These are phyloP conservation scores for Eutypella sp. DNA, from an alignment of 2,329 filamentous ascomycete genomes.

Conservation along the genomic window DNA sequence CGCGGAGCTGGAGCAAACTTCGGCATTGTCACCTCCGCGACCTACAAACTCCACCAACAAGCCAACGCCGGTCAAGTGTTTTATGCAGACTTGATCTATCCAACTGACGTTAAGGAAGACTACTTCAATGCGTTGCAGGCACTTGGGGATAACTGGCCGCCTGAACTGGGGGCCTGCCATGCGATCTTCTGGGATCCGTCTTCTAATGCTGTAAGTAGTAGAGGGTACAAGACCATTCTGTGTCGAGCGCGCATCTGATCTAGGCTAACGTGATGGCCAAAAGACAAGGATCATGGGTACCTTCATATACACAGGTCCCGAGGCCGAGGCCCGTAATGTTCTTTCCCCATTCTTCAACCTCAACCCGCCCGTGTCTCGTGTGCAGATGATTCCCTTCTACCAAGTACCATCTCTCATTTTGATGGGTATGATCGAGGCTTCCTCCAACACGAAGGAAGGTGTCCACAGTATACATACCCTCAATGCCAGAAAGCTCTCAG, in stretches of 20 bases:
- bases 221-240: neutral
- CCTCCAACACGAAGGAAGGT: neutral
- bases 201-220: conserved; percentile 3
- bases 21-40: conserved; percentile 15
- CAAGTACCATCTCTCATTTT: conserved; percentile 1
- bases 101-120: neutral
- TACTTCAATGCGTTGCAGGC: conserved; percentile 5
- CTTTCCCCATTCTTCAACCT: conserved; percentile 11
- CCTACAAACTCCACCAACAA: conserved; percentile 9
- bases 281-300: conserved; percentile 11
- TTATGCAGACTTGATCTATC: conserved; percentile 6
- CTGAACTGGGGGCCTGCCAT: conserved; percentile 3
- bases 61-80: conserved; percentile 10
- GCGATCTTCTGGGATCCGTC: conserved; percentile 5
- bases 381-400: conserved; percentile 2
- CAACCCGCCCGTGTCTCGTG: conserved; percentile 1
- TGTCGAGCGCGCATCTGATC: neutral
- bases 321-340: conserved; percentile 4
- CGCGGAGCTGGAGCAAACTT: conserved; percentile 19
- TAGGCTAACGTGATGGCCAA: conserved; percentile 1
- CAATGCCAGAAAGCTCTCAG: conserved; percentile 6
- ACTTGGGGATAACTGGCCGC: conserved; percentile 4
- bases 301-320: conserved; percentile 11
- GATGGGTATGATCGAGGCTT: conserved; percentile 1
- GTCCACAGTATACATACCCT: conserved; percentile 4